Evolutionary conservation across 129 eudicot species (phyloP), one percentile per base, ranked within the genome.

Genomic region (Glebionis coronaria): DNA sequence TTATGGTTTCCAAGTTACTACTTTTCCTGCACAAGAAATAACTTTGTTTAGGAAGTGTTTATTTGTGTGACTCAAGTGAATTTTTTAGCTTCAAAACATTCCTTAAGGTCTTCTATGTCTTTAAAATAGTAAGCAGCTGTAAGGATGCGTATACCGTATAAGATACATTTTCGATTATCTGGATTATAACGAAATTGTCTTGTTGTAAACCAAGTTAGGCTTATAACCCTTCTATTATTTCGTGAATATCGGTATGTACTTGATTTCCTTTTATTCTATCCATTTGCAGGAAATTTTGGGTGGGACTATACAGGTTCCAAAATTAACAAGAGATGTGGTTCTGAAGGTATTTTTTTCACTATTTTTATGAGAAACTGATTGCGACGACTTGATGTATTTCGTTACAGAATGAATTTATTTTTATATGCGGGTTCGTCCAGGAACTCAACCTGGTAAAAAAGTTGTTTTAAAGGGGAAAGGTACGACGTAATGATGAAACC

Each of bases 221-320:
- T 12, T 53, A 52, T 64, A 27, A 19, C 35, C 31, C n/a, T 35
- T 15, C 9, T 10, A 31, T 38, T 53, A 44, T 50, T 65, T 5
- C 63, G 15, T 46, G 31, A 44, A 73, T 40, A 46, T 53, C 27
- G 0, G 16, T 44, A 63, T 35, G 12, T 56, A 57, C 42, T 38
- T 57, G 65, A 56, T 47, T 15, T 12, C 6, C 16, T 46, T 47
- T 54, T 13, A 44, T 58, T 50, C 47, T 38, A 40, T 57, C 51
- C n/a, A 65, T 10, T 3, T 84, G 80, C 88, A 92, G 98, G 98
- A 96, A 51, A 82, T 86, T 63, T 68, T 88, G 73, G 98, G 98
- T 67, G 98, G 98, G 76, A 86, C 98, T 25, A 77, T 92, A 55
- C 95, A 88, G 85, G 96, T 92, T 56, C 98, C 98, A 47, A 92